Conservation (phyloP, 345 rosid genomes). For the Bruguiera gymnorhiza region DNA sequence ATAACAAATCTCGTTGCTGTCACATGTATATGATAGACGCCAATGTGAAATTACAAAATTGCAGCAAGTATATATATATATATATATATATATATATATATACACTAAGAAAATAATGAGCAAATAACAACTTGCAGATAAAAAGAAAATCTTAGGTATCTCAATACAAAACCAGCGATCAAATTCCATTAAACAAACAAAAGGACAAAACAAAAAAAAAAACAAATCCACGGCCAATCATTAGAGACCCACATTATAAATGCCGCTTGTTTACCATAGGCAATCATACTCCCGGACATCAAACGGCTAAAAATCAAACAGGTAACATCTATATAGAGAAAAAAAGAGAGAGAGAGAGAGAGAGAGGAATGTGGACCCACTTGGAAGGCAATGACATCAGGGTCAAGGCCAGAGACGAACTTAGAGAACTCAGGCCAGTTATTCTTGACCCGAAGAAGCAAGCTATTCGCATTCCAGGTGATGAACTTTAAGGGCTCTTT, state of each 20-base stretch:
- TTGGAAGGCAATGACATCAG: constrained; percentile 88
- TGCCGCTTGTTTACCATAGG: too few species aligned
- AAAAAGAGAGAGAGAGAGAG: neutral
- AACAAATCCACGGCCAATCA: neutral
- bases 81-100: too few species aligned
- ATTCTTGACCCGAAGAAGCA: constrained; percentile 87
- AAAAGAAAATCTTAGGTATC: neutral
- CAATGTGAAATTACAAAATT: too few species aligned
- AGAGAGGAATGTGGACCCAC: constrained; percentile 21
- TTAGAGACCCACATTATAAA: neutral
- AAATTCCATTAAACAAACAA: neutral
- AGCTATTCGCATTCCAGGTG: constrained; percentile 95
- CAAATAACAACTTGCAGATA: too few species aligned
- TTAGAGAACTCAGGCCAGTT: constrained; percentile 78
- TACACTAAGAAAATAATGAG: too few species aligned
- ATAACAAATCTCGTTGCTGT: neutral
- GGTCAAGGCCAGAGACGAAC: constrained; percentile 60
- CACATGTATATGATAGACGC: too few species aligned
- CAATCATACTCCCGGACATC: neutral
- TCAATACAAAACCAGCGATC: neutral
- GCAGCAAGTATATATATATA: too few species aligned
- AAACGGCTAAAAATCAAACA: neutral
- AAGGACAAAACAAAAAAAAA: too few species aligned
- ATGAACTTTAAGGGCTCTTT: constrained; percentile 73
- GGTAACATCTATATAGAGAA: neutral